Percentiles rank a stretch among this genome's conserved stretches.
These are phyloP conservation scores for Domatiomyces catenatus DNA, from an alignment of 2,329 filamentous ascomycete species.

Conservation along the genomic window DNA sequence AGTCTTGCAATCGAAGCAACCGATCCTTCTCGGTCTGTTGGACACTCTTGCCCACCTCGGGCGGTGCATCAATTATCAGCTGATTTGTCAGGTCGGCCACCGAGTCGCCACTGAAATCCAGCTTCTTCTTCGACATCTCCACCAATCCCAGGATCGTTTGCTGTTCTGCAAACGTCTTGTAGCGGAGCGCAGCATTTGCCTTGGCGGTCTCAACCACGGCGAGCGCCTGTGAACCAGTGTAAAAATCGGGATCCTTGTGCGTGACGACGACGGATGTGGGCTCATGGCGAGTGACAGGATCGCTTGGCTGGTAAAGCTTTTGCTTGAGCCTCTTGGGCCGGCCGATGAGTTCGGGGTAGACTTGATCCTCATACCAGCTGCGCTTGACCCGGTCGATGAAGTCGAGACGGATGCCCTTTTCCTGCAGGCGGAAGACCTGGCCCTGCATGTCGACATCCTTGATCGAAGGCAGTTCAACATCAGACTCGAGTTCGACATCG, in stretches of 20 bases:
- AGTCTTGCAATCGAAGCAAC: constrained; percentile 9
- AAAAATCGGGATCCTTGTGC: constrained; percentile 19
- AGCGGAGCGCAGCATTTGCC: constrained; percentile 11
- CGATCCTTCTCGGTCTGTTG: constrained; percentile 10
- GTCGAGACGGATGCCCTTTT: constrained; percentile 51
- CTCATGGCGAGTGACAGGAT: constrained; percentile 7
- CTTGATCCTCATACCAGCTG: constrained; percentile 21
- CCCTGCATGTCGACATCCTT: constrained; percentile 46
- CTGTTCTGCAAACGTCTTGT: constrained; percentile 15
- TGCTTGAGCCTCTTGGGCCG: constrained; percentile 8
- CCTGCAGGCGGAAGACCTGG: constrained; percentile 48
- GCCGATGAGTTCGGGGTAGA: constrained; percentile 7
- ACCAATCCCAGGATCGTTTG: constrained; percentile 12
- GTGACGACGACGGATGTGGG: constrained; percentile 17
- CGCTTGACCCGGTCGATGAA: constrained; percentile 52
- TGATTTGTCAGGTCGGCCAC: constrained; percentile 13
- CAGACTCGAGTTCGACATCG: constrained; percentile 49
- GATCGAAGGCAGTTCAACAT: constrained; percentile 31
- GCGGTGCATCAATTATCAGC: constrained; percentile 14
- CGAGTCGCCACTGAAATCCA: constrained; percentile 7
- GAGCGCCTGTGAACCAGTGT: constrained; percentile 14
- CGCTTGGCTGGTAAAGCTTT: constrained; percentile 7
- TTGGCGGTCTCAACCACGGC: constrained; percentile 14
- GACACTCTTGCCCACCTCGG: constrained; percentile 9
- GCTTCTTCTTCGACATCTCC: constrained; percentile 10